Conservation (phyloP, 768 basidiomycete species). For the Phallus indusiatus region DNA sequence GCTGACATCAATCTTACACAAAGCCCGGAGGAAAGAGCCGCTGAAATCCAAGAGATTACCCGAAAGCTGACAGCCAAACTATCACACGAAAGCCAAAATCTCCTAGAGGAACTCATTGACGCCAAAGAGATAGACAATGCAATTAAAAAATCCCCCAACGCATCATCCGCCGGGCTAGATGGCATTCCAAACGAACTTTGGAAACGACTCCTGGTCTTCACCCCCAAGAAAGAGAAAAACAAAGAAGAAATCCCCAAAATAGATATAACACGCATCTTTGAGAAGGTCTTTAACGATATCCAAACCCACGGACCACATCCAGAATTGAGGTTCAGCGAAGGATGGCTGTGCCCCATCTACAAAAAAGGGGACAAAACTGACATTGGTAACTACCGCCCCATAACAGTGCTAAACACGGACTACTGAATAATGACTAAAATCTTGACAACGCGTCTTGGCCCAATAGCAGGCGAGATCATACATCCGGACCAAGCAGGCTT, state of each 20-base stretch:
- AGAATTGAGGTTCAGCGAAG: slow-evolving; percentile 16
- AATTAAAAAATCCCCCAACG: not conserved
- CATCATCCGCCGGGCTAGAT: slow-evolving; percentile 4
- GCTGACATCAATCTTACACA: not conserved
- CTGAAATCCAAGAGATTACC: not conserved
- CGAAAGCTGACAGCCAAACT: not conserved
- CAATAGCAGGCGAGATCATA: slow-evolving; percentile 13
- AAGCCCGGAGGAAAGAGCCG: not conserved
- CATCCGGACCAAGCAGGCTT: slow-evolving; percentile 32
- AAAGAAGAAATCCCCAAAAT: not conserved
- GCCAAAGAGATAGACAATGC: not conserved
- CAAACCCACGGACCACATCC: slow-evolving; percentile 14
- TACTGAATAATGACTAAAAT: slow-evolving; percentile 25
- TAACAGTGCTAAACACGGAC: slow-evolving; percentile 20
- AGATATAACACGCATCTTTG: slow-evolving; percentile 5
- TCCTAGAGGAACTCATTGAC: not conserved
- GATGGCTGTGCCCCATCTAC: slow-evolving; percentile 29
- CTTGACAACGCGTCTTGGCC: slow-evolving; percentile 14
- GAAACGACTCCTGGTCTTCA: not conserved
- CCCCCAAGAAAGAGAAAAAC: slow-evolving; percentile 4
- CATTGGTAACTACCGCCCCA: slow-evolving; percentile 16
- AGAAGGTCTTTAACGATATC: slow-evolving; percentile 39
- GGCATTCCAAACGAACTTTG: slow-evolving; percentile 9
- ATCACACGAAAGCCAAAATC: not conserved
- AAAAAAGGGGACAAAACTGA: slow-evolving; percentile 25